Conservation (phyloP, 2,329 filamentous ascomycete genomes). For the Tolypocladium guangdongense region DNA sequence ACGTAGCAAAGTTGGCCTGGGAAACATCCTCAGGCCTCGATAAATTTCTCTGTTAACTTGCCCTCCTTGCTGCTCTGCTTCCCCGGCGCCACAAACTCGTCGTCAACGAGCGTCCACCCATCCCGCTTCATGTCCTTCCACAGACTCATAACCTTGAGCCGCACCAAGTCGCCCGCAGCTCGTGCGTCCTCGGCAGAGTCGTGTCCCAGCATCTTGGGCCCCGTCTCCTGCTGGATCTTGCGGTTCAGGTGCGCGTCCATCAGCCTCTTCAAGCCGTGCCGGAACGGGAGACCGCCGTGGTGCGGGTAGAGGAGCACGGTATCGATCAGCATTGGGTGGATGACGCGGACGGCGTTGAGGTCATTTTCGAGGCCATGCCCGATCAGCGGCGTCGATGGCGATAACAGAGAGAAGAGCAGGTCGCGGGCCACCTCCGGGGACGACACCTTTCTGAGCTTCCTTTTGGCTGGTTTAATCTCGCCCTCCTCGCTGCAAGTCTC, state of each 20-base stretch:
- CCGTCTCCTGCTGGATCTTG: constrained; percentile 64
- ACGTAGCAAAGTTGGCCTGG: neutral
- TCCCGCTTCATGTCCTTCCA: constrained; percentile 57
- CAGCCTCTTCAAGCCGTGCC: constrained; percentile 67
- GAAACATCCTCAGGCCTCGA: constrained; percentile 16
- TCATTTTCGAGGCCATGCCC: constrained; percentile 96
- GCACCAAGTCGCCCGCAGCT: constrained; percentile 77
- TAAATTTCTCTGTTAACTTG: constrained; percentile 25
- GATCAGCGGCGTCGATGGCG: constrained; percentile 70
- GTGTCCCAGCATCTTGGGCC: constrained; percentile 50
- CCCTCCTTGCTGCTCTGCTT: constrained; percentile 11
- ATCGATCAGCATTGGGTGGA: constrained; percentile 78
- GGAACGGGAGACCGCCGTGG: constrained; percentile 60
- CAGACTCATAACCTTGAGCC: constrained; percentile 55
- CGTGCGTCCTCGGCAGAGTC: constrained; percentile 88
- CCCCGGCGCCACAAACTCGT: constrained; percentile 29
- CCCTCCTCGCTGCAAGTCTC: constrained; percentile 16
- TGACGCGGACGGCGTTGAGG: constrained; percentile 71
- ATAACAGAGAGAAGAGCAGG: constrained; percentile 65
- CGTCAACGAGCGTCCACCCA: constrained; percentile 55
- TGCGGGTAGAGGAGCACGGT: constrained; percentile 80
- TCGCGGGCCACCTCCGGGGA: constrained; percentile 65
- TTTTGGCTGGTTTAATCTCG: constrained; percentile 17
- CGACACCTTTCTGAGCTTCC: constrained; percentile 58
- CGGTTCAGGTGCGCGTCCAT: constrained; percentile 58